These are phyloP conservation scores for Debaryomyces tyrocola DNA, from an alignment of 805 yeast species.

Conservation along the genomic window DNA sequence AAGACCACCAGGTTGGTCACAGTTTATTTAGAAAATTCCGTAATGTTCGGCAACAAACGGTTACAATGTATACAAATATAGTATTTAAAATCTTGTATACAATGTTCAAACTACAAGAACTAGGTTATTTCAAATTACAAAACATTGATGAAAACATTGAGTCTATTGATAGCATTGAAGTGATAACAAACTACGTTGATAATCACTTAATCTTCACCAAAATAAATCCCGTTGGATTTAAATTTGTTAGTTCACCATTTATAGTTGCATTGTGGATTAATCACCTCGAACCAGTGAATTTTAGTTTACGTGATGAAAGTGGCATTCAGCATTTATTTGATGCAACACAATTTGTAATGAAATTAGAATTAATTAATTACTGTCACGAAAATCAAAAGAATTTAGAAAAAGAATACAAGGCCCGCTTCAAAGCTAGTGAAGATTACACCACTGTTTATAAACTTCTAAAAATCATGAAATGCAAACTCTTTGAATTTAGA, in stretches of 20 bases:
- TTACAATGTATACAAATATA: no score
- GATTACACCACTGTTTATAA: not conserved
- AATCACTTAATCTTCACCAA: no score
- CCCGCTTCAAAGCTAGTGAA: not conserved
- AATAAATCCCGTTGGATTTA: no score
- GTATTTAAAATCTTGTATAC: no score
- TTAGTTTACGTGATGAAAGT: not conserved
- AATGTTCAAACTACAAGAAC: no score
- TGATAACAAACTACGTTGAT: no score
- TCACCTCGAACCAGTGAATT: not conserved
- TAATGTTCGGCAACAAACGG: no score
- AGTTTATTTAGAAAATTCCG: no score
- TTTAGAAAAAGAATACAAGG: not conserved
- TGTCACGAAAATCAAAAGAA: not conserved
- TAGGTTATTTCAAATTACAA: no score
- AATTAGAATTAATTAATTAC: not conserved
- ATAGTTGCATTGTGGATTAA: conserved; percentile 1
- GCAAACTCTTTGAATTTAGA: not conserved
- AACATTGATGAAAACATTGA: no score
- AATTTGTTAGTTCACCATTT: not conserved
- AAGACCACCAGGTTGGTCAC: no score
- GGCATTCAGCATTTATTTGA: not conserved
- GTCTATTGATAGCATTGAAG: no score
- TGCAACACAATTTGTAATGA: not conserved
- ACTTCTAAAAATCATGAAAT: not conserved